These are phyloP conservation scores for Wallacemonas sp. DNA, from an alignment of 208 protist species.

Conservation along the genomic window DNA sequence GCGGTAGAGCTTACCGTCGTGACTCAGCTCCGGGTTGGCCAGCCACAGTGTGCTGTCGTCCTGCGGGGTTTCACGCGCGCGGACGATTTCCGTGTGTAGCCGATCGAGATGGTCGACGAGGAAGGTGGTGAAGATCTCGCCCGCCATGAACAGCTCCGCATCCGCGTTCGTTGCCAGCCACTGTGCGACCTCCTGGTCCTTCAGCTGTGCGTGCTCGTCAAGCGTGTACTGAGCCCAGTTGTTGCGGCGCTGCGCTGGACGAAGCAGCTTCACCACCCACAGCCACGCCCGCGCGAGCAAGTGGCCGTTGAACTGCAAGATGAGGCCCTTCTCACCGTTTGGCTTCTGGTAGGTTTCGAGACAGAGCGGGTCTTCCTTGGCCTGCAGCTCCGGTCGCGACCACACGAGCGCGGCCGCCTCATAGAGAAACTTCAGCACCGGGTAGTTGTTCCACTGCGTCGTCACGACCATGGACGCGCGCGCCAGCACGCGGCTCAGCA, in stretches of 20 bases:
- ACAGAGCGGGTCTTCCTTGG: constrained; percentile 24
- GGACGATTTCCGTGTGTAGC: constrained; percentile 65
- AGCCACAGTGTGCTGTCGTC: constrained; percentile 41
- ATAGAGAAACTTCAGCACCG: constrained; percentile 66
- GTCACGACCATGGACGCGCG: constrained; percentile 32
- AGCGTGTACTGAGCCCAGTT: constrained; percentile 65
- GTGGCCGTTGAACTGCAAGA: constrained; percentile 38
- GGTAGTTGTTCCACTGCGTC: constrained; percentile 71
- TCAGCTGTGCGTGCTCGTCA: constrained; percentile 46
- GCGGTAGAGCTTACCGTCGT: constrained; percentile 73
- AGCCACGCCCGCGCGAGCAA: constrained; percentile 43
- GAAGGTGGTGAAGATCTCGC: constrained; percentile 31
- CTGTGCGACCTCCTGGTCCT: constrained; percentile 39
- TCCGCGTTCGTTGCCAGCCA: constrained; percentile 41
- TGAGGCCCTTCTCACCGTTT: constrained; percentile 39
- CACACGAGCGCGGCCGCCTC: constrained; percentile 50
- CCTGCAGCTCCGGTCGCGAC: constrained; percentile 26
- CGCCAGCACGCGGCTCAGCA: constrained; percentile 22
- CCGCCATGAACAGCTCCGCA: constrained; percentile 42
- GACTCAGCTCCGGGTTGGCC: constrained; percentile 42
- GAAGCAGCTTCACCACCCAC: constrained; percentile 40
- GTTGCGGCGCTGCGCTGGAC: constrained; percentile 30
- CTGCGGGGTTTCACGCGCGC: constrained; percentile 46
- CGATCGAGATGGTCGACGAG: constrained; percentile 46
- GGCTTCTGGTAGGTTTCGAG: constrained; percentile 37